Evolutionary conservation across 495 filamentous ascomycete species (phyloP).

Genomic region (Chaetomium tenue): DNA sequence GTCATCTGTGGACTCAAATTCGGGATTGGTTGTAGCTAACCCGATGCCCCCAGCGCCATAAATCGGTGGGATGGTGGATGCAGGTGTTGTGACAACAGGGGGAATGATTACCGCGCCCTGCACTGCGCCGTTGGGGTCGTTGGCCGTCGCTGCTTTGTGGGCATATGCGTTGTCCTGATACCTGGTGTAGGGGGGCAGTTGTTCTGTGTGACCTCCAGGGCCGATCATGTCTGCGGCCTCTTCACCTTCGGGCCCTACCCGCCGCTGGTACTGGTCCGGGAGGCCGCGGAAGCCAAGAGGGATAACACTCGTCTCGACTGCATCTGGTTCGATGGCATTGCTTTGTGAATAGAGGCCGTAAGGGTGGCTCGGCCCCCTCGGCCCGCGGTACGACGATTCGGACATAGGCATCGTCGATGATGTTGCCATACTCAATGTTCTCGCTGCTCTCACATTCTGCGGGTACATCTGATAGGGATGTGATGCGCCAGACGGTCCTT

Average conservation of each 20-base stretch:
- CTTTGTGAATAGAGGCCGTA: constrained; percentile 82
- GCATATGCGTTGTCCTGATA: constrained; percentile 32
- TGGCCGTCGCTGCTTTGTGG: constrained; percentile 25
- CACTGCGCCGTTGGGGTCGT: background rate
- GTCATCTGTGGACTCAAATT: constrained; percentile 55
- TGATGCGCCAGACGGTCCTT: constrained; percentile 66
- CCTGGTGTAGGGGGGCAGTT: constrained; percentile 78
- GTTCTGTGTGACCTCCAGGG: constrained; percentile 87
- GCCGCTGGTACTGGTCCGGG: constrained; percentile 62
- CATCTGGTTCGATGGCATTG: constrained; percentile 39
- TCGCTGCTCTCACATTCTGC: constrained; percentile 65
- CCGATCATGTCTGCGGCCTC: constrained; percentile 81
- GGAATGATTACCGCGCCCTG: background rate
- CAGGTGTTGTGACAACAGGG: background rate
- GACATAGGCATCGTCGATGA: constrained; percentile 55
- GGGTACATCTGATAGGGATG: constrained; percentile 86
- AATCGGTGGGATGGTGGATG: constrained; percentile 26
- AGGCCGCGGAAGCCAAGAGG: constrained; percentile 75
- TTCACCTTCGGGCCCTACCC: constrained; percentile 75
- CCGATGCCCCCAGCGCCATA: constrained; percentile 54
- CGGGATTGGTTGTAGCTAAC: constrained; percentile 54
- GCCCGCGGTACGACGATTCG: constrained; percentile 59
- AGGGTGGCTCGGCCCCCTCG: constrained; percentile 72
- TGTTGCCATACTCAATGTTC: constrained; percentile 64
- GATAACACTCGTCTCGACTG: constrained; percentile 39